phyloP scores from a whole-genome alignment of 2,329 filamentous ascomycete species.

The Grosmannia clavigera region DNA sequence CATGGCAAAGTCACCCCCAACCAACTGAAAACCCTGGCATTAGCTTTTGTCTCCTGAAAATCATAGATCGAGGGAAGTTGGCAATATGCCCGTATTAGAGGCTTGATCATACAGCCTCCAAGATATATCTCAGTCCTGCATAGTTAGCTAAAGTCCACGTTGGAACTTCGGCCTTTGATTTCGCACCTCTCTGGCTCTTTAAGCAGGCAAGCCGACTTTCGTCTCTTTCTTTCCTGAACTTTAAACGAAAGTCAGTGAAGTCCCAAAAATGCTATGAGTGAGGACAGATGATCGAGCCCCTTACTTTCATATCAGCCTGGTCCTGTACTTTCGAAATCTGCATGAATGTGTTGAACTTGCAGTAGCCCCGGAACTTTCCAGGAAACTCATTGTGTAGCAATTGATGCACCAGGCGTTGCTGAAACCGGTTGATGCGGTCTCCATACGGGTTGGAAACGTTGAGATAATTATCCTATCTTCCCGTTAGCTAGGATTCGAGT shows the following conservation, averaged over 20 bases:
- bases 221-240: conserved; percentile 1
- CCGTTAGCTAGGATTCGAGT: background rate
- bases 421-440: conserved; percentile 15
- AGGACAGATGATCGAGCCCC: too few relatives aligned
- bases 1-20: conserved; percentile 17
- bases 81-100: background rate
- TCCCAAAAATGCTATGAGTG: background rate
- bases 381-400: conserved; percentile 14
- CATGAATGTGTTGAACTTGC: conserved; percentile 8
- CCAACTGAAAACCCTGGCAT: conserved; percentile 9
- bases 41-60: background rate
- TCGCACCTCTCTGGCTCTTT: conserved; percentile 10
- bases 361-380: conserved; percentile 8
- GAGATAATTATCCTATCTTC: background rate
- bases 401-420: conserved; percentile 17
- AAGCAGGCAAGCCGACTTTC: conserved; percentile 6
- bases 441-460: conserved; percentile 14
- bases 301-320: conserved; percentile 4
- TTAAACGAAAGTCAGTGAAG: background rate
- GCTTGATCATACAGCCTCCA: conserved; percentile 18
- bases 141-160: background rate
- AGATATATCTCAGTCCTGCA: conserved; percentile 15
- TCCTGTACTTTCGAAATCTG: conserved; percentile 9
- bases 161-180: background rate
- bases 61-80: too few relatives aligned